Evolutionary conservation across 2,329 filamentous ascomycete genomes (phyloP).

Genomic region (Talaromyces sp.): DNA sequence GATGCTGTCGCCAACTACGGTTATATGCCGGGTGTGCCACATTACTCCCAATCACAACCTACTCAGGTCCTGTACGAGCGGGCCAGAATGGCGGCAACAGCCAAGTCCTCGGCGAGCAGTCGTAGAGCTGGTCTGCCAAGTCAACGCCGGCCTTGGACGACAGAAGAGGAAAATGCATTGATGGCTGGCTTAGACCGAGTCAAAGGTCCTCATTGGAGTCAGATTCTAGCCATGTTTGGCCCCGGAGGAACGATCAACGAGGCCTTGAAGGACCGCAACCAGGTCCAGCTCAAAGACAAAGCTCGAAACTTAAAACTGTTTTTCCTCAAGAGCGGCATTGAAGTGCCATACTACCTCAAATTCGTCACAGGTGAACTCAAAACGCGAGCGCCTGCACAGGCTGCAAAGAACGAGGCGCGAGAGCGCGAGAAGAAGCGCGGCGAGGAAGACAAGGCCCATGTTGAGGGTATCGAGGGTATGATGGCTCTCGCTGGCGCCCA

Average conservation of each 20-base stretch:
- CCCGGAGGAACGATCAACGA: conserved; percentile 74
- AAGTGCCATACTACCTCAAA: conserved; percentile 83
- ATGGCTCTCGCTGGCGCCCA: conserved; percentile 42
- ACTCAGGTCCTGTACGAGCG: conserved; percentile 56
- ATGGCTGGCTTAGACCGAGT: conserved; percentile 86
- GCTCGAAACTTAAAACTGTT: conserved; percentile 85
- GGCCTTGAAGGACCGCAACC: conserved; percentile 80
- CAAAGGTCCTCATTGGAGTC: conserved; percentile 88
- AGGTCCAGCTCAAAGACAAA: conserved; percentile 91
- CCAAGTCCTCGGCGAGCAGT: conserved; percentile 51
- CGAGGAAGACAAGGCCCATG: conserved; percentile 45
- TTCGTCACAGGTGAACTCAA: conserved; percentile 87
- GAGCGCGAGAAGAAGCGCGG: conserved; percentile 43
- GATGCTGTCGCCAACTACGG: conserved; percentile 35
- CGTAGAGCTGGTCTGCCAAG: conserved; percentile 51
- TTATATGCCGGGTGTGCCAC: conserved; percentile 44
- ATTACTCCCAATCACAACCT: conserved; percentile 44
- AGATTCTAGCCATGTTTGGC: conserved; percentile 81
- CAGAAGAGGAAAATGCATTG: conserved; percentile 82
- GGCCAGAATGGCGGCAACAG: conserved; percentile 52
- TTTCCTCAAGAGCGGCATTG: conserved; percentile 85
- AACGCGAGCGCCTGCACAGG: conserved; percentile 68
- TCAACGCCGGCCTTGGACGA: conserved; percentile 75
- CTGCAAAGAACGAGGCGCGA: conserved; percentile 46
- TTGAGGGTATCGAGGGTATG: conserved; percentile 45